Base-by-base conservation (phyloP, 441 rosid species). In the Raphanus hybrid region DNA sequence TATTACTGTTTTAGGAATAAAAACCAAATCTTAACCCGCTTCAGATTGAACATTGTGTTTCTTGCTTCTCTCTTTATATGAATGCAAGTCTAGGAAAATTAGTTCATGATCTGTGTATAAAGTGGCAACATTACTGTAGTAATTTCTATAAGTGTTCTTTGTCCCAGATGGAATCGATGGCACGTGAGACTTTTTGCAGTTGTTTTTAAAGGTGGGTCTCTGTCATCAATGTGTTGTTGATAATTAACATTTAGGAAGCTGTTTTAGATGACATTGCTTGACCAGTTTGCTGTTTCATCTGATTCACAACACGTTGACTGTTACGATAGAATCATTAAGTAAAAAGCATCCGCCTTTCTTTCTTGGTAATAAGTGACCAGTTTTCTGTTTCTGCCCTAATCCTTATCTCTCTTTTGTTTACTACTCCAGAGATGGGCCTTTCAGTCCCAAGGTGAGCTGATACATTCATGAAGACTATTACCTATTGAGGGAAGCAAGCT, bases 131-230 rank as follows among this genome's bases (percentile, higher is more conserved):
- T 70, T 72, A 50, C 69, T 7, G 11, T 88, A 84, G 89, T 87
- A 83, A 92, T 88, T 26, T 71, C 70, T 70, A 70, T 41, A 79
- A 84, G 73, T 92, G 85, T 85, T 92, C 83, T 91, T 91, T 90
- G 89, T 90, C 88, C 94, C 98, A 95, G 97, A 92, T 92, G 97
- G 90, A 89, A 78, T 85, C 79, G 96, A 92, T 89, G 98, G 85
- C 84, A 91, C 96, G 94, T 95, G 97, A 93, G 85, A 91, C 85
- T 82, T 69, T 43, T 76, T 90, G 90, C 92, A 81, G 87, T 87
- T 82, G 84, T 80, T 69, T 69, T 45, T 69, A 88, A 86, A 89
- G 92, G 92, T 90, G 94, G 88, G 86, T 54, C 78, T 79, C 81
- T 84, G 82, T 83, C 83, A 75, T 75, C 84, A 71, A 78, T 83